Evolutionary conservation across 345 rosid species (phyloP).

Genomic region (Abelmoschus esculentus): DNA sequence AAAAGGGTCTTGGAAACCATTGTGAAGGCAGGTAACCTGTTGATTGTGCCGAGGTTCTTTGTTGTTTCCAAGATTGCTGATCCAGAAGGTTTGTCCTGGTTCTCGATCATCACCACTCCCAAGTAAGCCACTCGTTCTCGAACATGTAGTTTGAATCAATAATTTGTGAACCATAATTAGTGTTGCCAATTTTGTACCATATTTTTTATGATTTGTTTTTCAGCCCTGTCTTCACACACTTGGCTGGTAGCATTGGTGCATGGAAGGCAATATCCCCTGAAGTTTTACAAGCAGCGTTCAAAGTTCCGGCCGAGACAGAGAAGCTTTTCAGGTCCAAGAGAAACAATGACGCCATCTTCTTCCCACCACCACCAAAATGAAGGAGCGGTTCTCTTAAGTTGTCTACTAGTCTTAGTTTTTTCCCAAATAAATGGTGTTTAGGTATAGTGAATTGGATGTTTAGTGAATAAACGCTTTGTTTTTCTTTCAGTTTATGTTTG

Average conservation of each 20-base stretch:
- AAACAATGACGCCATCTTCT: conserved; percentile 64
- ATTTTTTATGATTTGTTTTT: not conserved
- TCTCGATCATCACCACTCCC: conserved; percentile 83
- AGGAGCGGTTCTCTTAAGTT: too few species aligned
- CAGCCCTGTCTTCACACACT: conserved; percentile 85
- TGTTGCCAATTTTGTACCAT: not conserved
- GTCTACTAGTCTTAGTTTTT: too few species aligned
- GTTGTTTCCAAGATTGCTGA: conserved; percentile 79
- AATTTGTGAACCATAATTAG: not conserved
- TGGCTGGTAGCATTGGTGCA: conserved; percentile 72
- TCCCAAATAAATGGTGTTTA: too few species aligned
- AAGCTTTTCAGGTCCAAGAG: conserved; percentile 61
- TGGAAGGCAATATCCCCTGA: conserved; percentile 79
- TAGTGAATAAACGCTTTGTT: too few species aligned
- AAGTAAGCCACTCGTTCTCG: conserved; percentile 36
- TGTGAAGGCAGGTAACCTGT: conserved; percentile 59
- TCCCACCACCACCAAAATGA: conserved; percentile 50
- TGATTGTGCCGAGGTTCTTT: conserved; percentile 85
- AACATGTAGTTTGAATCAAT: not conserved
- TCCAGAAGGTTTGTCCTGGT: conserved; percentile 79
- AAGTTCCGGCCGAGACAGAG: conserved; percentile 49
- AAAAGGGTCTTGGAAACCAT: conserved; percentile 62
- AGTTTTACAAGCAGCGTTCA: conserved; percentile 72
- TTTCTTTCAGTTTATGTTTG: too few species aligned
- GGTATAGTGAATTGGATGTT: too few species aligned